A percentile compares a stretch with the other conserved stretches of the same genome.
Evolutionary conservation across 78 protist genomes (phyloP).

Genomic region (Dictyostelium brefeldianum): DNA sequence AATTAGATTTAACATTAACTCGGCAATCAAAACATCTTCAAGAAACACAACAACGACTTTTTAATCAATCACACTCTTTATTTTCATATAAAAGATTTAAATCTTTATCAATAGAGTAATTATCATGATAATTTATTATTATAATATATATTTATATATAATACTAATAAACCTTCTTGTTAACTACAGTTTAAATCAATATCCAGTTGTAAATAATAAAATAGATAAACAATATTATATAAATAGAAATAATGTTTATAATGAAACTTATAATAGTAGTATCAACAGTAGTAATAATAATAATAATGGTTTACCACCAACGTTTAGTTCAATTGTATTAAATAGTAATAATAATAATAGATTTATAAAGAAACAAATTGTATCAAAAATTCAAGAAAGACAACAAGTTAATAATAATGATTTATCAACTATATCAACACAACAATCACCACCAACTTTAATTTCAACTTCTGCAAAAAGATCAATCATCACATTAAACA

Average conservation of each 20-base stretch:
- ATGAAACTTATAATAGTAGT: neutral
- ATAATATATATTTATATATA: neutral
- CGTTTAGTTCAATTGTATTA: no score
- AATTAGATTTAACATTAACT: neutral
- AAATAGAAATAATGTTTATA: neutral
- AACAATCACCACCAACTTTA: slow-evolving; percentile 19
- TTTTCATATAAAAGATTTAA: slow-evolving; percentile 2
- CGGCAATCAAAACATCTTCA: neutral
- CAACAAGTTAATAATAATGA: slow-evolving; percentile 11
- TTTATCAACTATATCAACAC: neutral
- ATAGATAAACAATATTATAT: neutral
- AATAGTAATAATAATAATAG: neutral
- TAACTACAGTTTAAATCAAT: neutral
- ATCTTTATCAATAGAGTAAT: neutral
- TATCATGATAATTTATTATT: no score
- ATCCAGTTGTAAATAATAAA: neutral
- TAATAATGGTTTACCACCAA: neutral
- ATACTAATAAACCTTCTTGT: no score
- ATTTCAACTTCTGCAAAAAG: neutral
- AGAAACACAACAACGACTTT: neutral
- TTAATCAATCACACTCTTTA: slow-evolving; percentile 11
- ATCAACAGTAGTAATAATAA: neutral
- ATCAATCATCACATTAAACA: slow-evolving; percentile 4
- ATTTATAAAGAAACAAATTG: neutral
- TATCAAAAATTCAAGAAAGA: neutral